Base-by-base conservation (phyloP, 768 basidiomycete species). In the Boletus rufocinnamomeus region DNA sequence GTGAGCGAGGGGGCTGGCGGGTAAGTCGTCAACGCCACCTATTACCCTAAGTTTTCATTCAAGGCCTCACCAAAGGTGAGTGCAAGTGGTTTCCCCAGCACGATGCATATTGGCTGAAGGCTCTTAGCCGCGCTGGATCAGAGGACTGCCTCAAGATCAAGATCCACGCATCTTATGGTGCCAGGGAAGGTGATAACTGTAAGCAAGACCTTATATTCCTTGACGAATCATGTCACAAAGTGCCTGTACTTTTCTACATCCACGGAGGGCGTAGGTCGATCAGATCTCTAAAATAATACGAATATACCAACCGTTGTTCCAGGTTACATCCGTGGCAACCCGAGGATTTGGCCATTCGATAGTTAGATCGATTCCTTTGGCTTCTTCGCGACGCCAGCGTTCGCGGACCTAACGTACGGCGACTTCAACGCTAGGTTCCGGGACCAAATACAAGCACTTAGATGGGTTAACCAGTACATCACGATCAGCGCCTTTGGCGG, bases 141-240 rank as follows among this genome's bases (percentile, higher is more conserved):
- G 86, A 88, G 70, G 85, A 87, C 60, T 88, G 85, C 61, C 69
- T 88, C 35, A 86, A 87, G 49, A 73, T 87, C n/a, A 85, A 88
- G 66, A 76, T 88, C 14, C 87, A 87, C 56, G 71, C 82, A 11
- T 86, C 86, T 3, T 71, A 75, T 7, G 76, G 77, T 8, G 77
- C 80, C 4, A 80, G 76, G 35, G 63, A 69, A 27, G 75, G 78
- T 1, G 80, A 79, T 59, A 78, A 82, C 34, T 63, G 84, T 85
- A 58, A 63, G 82, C 64, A 27, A 25, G 1, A 13, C 23, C 40
- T 30, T 47, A 8, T 9, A 32, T 37, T 44, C 10, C 6, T 28
- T 34, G 50, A 38, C 16, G 8, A 30, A 30, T 13, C 14, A 44
- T n/a, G 41, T 30, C 19, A 48, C 45, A 7, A 46, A 75, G 71